These are phyloP conservation scores for Penicillium sp. DNA, from an alignment of 2,329 filamentous ascomycete genomes.

Conservation along the genomic window DNA sequence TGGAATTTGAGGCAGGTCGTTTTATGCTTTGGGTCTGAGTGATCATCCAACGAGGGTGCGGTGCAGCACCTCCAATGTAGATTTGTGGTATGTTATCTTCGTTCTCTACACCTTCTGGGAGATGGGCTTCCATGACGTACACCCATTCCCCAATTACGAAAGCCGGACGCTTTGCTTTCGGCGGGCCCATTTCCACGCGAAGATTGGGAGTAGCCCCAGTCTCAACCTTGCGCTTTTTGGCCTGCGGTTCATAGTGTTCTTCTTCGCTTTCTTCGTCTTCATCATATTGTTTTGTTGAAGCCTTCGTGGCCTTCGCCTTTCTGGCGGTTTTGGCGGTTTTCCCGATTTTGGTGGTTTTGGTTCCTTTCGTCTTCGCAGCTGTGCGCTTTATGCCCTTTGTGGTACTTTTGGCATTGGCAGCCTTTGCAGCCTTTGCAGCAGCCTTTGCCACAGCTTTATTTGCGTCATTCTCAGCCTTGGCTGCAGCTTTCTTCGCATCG, in stretches of 20 bases:
- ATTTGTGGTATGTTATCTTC: background rate
- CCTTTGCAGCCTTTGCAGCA: background rate
- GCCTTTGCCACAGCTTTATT: background rate
- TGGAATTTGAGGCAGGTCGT: background rate
- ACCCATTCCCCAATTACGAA: background rate
- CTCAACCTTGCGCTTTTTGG: background rate
- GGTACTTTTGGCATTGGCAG: background rate
- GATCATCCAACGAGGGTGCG: constrained; percentile 5
- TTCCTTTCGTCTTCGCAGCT: background rate
- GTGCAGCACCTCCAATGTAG: constrained; percentile 1
- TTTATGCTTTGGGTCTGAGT: background rate
- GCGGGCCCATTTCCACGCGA: background rate
- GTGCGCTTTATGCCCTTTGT: background rate
- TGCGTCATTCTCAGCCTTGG: background rate
- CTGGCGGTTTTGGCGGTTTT: background rate
- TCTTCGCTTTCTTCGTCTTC: constrained; percentile 7
- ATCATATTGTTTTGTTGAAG: background rate
- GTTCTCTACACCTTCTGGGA: background rate
- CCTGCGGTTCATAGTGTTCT: background rate
- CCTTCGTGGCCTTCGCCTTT: background rate
- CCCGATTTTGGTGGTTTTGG: background rate
- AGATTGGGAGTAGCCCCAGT: too few species aligned
- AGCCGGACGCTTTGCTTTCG: background rate
- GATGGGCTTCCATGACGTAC: background rate
- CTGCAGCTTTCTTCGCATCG: background rate